Percentiles rank a stretch among this genome's conserved stretches.
Conservation (phyloP, 2,329 filamentous ascomycete genomes). For the Pseudohalonectria lignicola region DNA sequence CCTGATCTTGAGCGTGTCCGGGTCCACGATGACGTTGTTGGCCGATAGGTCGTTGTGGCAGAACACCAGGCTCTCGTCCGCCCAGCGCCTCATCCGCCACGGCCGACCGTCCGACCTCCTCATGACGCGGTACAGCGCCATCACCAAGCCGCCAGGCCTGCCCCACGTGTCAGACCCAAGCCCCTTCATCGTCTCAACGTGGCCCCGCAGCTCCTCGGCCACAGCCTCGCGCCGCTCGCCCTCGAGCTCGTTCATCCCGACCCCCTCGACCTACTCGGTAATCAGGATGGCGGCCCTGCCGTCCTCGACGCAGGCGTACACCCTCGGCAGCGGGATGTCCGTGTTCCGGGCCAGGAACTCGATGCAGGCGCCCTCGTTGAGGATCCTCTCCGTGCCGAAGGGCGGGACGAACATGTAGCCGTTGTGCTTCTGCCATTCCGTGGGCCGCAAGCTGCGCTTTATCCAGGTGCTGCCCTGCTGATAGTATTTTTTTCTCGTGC, state of each 20-base stretch:
- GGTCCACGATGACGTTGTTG: constrained; percentile 14
- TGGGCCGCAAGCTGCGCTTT: constrained; percentile 18
- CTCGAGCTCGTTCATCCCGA: constrained; percentile 15
- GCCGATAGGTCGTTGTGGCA: constrained; percentile 15
- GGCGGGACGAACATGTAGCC: constrained; percentile 17
- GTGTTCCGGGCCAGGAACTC: constrained; percentile 14
- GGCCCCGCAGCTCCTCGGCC: constrained; percentile 13
- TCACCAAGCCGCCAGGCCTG: constrained; percentile 15
- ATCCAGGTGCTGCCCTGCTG: constrained; percentile 15
- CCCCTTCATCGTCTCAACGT: constrained; percentile 14
- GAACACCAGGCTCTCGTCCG: constrained; percentile 11
- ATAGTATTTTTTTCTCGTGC: constrained; percentile 12
- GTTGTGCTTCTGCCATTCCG: constrained; percentile 16
- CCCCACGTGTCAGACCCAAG: constrained; percentile 16
- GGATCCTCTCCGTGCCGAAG: constrained; percentile 15
- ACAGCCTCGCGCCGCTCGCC: constrained; percentile 14
- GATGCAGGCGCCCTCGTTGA: constrained; percentile 17
- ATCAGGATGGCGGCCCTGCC: constrained; percentile 18
- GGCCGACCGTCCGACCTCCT: constrained; percentile 10
- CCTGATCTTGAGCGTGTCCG: constrained; percentile 12
- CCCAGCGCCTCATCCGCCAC: constrained; percentile 11
- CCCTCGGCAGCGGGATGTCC: constrained; percentile 15
- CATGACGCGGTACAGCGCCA: constrained; percentile 18
- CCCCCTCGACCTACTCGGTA: constrained; percentile 18
- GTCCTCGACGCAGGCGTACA: constrained; percentile 17